Evolutionary conservation across 768 basidiomycete species (phyloP), one percentile per base, ranked within the genome.

Genomic region (Macrolepiota dolichaula): DNA sequence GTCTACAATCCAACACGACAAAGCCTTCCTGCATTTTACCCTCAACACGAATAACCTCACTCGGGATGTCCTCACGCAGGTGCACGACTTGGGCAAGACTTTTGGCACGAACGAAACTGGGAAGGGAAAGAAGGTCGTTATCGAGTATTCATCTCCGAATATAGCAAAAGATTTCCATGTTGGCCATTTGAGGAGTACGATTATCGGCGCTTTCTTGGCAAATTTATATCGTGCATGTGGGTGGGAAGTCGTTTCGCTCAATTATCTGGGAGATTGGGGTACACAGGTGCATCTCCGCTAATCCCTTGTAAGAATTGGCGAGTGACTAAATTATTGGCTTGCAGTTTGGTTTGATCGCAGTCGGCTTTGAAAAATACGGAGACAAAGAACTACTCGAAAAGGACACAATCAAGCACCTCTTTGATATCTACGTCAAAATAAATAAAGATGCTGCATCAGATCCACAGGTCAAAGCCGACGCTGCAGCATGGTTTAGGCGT

Each of bases 101-200:
- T 99, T 94, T 68, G 96, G 96, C n/a, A 81, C 85, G 2, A 96
- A 94, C 72, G 77, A 78, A 29, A 76, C 79, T 2, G 94, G 92
- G 4, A 78, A 81, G 49, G 94, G 94, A 11, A 95, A 97, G 76
- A 92, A 85, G 53, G 76, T 91, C 63, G 72, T 96, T 66, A 82
- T 96, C 68, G 96, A 98, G 74, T 98, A 92, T 74, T 97, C 94
- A 1, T 93, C 92, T 1, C 96, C 96, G 15, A 98, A 99, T 70
- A 98, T 98, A 66, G 96, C 96, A 19, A 99, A 99, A 72, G 89
- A 90, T 4, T 98, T 98, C 85, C 96, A 99, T 67, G 95, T 97
- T 55, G 97, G 96, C 13, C 96, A 98, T 74, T 76, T 98, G 62
- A 85, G 96, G 40, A 95, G 93, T 57, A 99, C 96, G n/a, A 99